Percentiles rank a stretch among this genome's conserved stretches.
Conservation (phyloP, 768 basidiomycete genomes). For the Pleurotus salmoneostramineus region DNA sequence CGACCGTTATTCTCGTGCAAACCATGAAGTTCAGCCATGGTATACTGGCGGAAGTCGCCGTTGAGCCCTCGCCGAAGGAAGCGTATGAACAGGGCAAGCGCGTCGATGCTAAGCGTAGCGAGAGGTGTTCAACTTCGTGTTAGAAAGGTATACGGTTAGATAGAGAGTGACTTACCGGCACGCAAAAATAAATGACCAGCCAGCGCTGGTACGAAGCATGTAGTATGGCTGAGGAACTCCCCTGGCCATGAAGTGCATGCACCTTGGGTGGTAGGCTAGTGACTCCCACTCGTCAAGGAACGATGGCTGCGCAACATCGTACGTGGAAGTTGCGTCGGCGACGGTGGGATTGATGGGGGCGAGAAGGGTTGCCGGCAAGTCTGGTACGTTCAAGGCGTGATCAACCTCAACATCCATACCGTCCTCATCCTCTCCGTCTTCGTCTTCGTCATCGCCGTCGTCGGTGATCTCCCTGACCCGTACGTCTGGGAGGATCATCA, state of each 20-base stretch:
- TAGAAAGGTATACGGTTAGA: too few relatives aligned
- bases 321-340: neutral
- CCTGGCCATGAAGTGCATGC: neutral
- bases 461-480: too few relatives aligned
- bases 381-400: too few relatives aligned
- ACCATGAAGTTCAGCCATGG: neutral
- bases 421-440: too few relatives aligned
- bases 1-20: neutral
- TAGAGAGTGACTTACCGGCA: too few relatives aligned
- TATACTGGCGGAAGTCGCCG: neutral
- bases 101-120: neutral
- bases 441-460: too few relatives aligned
- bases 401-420: too few relatives aligned
- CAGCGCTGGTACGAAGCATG: neutral
- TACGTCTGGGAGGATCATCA: too few relatives aligned
- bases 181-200: neutral
- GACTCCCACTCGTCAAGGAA: neutral
- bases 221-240: neutral
- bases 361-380: too few relatives aligned
- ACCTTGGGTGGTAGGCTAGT: neutral
- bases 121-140: neutral
- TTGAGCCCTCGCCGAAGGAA: neutral
- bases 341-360: too few relatives aligned
- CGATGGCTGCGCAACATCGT: neutral
- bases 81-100: neutral